phyloP scores from a whole-genome alignment of 257 asterid species.

The Solanum sitiens region DNA sequence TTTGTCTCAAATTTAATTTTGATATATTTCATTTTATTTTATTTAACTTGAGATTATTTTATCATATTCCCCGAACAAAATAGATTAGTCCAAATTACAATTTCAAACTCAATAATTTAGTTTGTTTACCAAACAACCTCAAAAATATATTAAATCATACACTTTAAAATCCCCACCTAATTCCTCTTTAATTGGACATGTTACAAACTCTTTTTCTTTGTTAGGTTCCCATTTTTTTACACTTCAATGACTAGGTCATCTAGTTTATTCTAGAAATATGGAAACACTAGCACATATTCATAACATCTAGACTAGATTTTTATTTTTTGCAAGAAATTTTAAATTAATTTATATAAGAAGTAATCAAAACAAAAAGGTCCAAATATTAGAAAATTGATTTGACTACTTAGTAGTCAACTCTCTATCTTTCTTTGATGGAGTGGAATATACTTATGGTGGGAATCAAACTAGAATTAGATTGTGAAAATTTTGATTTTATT shows the following conservation, averaged over 20 bases:
- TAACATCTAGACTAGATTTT: not conserved
- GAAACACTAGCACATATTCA: not conserved
- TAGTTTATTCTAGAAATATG: not conserved
- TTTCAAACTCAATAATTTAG: not conserved
- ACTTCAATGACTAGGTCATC: not conserved
- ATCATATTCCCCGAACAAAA: not conserved
- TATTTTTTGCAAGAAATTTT: not conserved
- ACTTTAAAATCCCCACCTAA: no score
- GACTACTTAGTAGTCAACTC: not conserved
- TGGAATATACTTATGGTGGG: not conserved
- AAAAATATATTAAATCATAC: not conserved
- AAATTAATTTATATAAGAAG: not conserved
- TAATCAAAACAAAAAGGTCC: not conserved
- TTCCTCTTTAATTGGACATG: no score
- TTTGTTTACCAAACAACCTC: not conserved
- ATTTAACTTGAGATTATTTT: no score
- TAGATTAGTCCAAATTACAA: no score
- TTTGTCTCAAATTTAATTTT: no score
- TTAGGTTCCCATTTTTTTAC: not conserved
- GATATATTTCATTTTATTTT: no score
- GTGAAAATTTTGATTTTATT: not conserved
- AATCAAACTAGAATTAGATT: not conserved
- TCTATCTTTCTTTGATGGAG: not conserved
- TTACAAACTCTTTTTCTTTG: not conserved
- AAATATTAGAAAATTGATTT: not conserved